A percentile compares a stretch with the other conserved stretches of the same genome.
Conservation (phyloP, 2,329 filamentous ascomycete genomes). For the Cytospora piceae region DNA sequence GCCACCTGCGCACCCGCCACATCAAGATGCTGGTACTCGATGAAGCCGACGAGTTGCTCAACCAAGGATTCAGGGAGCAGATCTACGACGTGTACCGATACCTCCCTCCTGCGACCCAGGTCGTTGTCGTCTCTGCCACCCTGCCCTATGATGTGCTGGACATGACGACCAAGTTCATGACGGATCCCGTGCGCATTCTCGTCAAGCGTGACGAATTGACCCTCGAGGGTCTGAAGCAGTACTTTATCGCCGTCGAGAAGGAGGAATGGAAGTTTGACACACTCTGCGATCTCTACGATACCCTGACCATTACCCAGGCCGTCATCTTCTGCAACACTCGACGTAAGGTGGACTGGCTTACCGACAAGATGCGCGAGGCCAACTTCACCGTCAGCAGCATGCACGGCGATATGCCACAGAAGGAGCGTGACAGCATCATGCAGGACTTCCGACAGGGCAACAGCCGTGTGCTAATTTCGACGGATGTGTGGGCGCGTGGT, state of each 20-base stretch:
- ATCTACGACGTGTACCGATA: conserved; percentile 99
- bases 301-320: conserved; percentile 97
- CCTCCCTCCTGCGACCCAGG: conserved; percentile 95
- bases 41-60: conserved; percentile 94
- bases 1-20: conserved; percentile 92
- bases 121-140: conserved; percentile 95
- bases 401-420: conserved; percentile 99
- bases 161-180: conserved; percentile 99
- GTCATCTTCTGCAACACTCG: conserved; percentile 99
- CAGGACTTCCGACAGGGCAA: conserved; percentile 99
- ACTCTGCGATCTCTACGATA: conserved; percentile 98
- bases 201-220: conserved; percentile 99
- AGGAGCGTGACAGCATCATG: conserved; percentile 98
- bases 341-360: conserved; percentile 99
- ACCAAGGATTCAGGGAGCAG: conserved; percentile 99
- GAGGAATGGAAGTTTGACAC: conserved; percentile 99
- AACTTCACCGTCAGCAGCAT: conserved; percentile 99
- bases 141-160: conserved; percentile 99
- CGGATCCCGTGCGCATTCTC: conserved; percentile 96
- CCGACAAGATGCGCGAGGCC: conserved; percentile 96
- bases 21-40: conserved; percentile 99
- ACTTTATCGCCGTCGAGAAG: conserved; percentile 99
- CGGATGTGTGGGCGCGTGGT: conserved; percentile 96
- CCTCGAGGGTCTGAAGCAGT: conserved; percentile 99
- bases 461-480: conserved; percentile 97